Percentiles rank a stretch among this genome's conserved stretches.
These are phyloP conservation scores for Leishmania lainsoni DNA, from an alignment of 208 protist species.

Conservation along the genomic window DNA sequence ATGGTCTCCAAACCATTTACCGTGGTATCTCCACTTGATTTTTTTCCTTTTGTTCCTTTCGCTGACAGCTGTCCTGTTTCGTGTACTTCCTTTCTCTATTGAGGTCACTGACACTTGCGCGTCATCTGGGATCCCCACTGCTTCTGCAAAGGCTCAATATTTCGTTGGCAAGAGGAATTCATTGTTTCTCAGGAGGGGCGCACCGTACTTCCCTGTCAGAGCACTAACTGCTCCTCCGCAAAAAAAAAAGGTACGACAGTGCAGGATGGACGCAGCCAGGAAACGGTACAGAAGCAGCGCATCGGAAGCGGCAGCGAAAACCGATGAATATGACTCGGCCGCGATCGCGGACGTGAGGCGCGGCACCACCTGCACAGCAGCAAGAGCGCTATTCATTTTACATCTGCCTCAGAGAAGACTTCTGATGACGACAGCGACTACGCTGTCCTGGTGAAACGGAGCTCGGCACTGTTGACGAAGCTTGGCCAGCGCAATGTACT, in stretches of 20 bases:
- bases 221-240: background rate
- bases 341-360: background rate
- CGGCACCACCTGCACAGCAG: background rate
- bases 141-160: background rate
- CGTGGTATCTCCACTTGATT: background rate
- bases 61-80: background rate
- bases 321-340: background rate
- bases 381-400: background rate
- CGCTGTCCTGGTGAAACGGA: constrained; percentile 28
- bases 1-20: background rate
- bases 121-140: background rate
- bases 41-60: background rate
- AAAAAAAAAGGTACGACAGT: background rate
- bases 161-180: background rate
- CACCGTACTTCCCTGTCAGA: background rate
- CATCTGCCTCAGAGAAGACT: background rate
- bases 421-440: constrained; percentile 22
- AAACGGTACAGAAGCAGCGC: constrained; percentile 7
- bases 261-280: background rate
- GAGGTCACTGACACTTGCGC: background rate
- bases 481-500: constrained; percentile 5
- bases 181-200: background rate
- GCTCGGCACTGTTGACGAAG: constrained; percentile 28
- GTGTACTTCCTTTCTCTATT: background rate
- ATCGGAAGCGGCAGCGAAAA: background rate